A percentile compares a stretch with the other conserved stretches of the same genome.
phyloP scores from a whole-genome alignment of 768 basidiomycete species.

The Lyophyllum semitale region DNA sequence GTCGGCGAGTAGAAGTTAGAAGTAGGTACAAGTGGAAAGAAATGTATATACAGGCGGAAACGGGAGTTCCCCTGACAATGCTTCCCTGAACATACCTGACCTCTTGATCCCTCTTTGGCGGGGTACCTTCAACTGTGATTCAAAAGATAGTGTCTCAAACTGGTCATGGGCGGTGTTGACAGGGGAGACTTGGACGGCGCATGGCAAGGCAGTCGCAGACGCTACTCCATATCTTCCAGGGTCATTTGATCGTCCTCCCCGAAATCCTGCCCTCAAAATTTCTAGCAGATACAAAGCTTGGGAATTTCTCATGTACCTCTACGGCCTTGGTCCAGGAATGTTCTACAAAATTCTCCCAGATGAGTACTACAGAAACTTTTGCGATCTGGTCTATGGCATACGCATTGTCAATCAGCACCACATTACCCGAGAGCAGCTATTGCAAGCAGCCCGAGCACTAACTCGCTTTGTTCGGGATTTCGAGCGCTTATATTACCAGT shows the following conservation, averaged over 20 bases:
- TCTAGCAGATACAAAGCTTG: constrained; percentile 25
- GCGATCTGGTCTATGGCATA: constrained; percentile 12
- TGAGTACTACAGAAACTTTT: constrained; percentile 7
- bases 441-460: background rate
- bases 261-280: constrained; percentile 42
- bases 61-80: too few relatives aligned
- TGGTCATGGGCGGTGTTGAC: constrained; percentile 34
- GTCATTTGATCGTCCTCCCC: constrained; percentile 41
- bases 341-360: constrained; percentile 11
- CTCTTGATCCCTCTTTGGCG: constrained; percentile 35
- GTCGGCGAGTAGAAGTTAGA: too few relatives aligned
- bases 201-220: constrained; percentile 32
- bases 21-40: too few relatives aligned
- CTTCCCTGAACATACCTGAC: constrained; percentile 36
- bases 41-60: too few relatives aligned
- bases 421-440: constrained; percentile 1
- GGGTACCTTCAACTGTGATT: constrained; percentile 18
- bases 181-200: constrained; percentile 28
- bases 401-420: constrained; percentile 9
- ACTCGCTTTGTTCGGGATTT: constrained; percentile 10
- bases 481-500: constrained; percentile 35
- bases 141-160: constrained; percentile 8
- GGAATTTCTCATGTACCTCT: constrained; percentile 13
- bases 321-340: constrained; percentile 11
- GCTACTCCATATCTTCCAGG: constrained; percentile 34